Conservation (phyloP, 257 asterid species). For the Capsicum rhomboideum region DNA sequence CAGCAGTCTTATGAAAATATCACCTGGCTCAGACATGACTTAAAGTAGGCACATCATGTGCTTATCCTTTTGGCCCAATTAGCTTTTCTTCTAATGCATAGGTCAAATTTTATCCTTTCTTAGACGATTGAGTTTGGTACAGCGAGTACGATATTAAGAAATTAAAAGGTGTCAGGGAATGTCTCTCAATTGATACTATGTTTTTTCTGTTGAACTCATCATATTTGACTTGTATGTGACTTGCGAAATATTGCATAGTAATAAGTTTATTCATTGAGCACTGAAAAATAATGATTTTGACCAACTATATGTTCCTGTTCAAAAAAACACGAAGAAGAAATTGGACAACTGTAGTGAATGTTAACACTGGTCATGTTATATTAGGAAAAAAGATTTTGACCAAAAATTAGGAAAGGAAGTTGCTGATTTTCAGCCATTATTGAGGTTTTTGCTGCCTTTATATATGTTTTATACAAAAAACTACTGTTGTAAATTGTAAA, state of each 20-base stretch:
- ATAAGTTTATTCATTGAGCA: background rate
- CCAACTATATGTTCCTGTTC: background rate
- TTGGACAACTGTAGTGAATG: background rate
- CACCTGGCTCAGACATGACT: background rate
- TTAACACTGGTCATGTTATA: background rate
- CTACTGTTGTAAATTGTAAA: too few species aligned
- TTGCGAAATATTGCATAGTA: background rate
- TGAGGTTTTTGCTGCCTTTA: too few species aligned
- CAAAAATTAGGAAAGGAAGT: too few species aligned
- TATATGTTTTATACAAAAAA: too few species aligned
- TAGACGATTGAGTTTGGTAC: background rate
- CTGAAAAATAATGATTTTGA: background rate
- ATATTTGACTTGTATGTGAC: too few species aligned
- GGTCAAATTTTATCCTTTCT: background rate
- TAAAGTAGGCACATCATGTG: background rate
- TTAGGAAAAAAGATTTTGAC: too few species aligned
- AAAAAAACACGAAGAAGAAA: background rate
- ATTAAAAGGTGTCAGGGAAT: too few species aligned
- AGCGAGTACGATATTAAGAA: accelerated
- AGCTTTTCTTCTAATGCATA: background rate
- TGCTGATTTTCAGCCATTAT: too few species aligned
- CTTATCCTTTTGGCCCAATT: background rate
- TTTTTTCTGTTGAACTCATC: too few species aligned
- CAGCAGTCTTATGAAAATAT: background rate
- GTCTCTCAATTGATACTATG: too few species aligned